A percentile compares a stretch with the other conserved stretches of the same genome.
Conservation (phyloP, 2,329 filamentous ascomycete species). For the Sporothrix luriei region DNA sequence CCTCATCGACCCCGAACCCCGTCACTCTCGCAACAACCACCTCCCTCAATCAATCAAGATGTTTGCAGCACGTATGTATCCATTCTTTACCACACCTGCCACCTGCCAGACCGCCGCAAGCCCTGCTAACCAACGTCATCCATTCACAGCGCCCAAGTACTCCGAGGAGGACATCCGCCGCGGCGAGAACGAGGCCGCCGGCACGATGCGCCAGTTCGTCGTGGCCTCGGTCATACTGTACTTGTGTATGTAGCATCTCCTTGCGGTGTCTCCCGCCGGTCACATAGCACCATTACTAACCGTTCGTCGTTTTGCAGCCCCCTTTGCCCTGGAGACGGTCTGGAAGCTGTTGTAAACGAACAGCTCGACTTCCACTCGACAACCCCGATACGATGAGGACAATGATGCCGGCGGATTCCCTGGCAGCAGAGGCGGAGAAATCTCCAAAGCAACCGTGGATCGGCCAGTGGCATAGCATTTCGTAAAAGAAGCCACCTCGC, state of each 20-base stretch:
- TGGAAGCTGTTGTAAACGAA: constrained; percentile 43
- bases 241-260: constrained; percentile 63
- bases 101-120: background rate
- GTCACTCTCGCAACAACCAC: background rate
- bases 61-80: constrained; percentile 64
- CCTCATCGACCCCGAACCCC: background rate
- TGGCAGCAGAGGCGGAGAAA: background rate
- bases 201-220: constrained; percentile 68
- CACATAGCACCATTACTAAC: constrained; percentile 10
- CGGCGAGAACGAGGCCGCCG: constrained; percentile 68
- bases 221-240: constrained; percentile 70
- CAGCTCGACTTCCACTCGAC: background rate
- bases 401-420: background rate
- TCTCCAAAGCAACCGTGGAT: background rate
- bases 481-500: background rate
- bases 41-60: constrained; percentile 47
- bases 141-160: constrained; percentile 56
- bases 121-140: background rate
- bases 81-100: background rate
- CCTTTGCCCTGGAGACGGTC: constrained; percentile 58
- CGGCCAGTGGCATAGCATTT: background rate
- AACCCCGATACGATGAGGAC: background rate
- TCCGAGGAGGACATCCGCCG: constrained; percentile 69
- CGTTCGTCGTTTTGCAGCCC: constrained; percentile 47
- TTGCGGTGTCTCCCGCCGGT: background rate